Conservation (phyloP, 306 rosid species). For the Alnus rubra region DNA sequence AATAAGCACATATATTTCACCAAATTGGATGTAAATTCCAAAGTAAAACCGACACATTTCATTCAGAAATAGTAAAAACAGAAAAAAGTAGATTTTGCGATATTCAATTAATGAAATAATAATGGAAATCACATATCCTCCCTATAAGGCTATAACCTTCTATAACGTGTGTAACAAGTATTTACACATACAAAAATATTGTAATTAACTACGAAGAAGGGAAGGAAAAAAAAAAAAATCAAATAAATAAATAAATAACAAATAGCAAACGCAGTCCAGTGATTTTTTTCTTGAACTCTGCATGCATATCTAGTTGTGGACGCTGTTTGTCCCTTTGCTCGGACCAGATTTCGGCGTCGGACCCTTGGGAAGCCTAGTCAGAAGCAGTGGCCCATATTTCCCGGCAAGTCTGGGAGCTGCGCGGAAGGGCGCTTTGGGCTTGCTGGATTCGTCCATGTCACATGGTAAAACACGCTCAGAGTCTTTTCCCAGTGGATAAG, state of each 20-base stretch:
- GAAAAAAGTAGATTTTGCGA: not conserved
- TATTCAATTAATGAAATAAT: not conserved
- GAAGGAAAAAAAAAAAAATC: not conserved
- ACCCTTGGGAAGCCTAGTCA: conserved; percentile 77
- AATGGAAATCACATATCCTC: not conserved
- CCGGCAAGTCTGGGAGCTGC: conserved; percentile 20
- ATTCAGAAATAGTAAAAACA: no score
- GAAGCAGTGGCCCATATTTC: conserved; percentile 39
- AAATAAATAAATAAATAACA: no score
- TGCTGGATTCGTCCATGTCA: conserved; percentile 14
- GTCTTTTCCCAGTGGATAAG: not conserved
- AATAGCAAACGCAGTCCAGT: not conserved
- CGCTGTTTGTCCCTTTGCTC: conserved; percentile 36
- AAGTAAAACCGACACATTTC: no score
- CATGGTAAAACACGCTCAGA: conserved; percentile 11
- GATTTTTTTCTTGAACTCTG: not conserved
- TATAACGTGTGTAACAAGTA: conserved; percentile 5
- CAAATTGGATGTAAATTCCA: no score
- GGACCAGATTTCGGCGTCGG: conserved; percentile 58
- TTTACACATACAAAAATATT: not conserved
- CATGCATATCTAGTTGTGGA: not conserved
- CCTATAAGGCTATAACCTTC: not conserved
- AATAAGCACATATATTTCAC: no score
- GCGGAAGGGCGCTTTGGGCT: not conserved
- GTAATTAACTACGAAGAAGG: not conserved